Evolutionary conservation across 2,329 filamentous ascomycete genomes (phyloP).

Genomic region (Claviceps humidiphila): DNA sequence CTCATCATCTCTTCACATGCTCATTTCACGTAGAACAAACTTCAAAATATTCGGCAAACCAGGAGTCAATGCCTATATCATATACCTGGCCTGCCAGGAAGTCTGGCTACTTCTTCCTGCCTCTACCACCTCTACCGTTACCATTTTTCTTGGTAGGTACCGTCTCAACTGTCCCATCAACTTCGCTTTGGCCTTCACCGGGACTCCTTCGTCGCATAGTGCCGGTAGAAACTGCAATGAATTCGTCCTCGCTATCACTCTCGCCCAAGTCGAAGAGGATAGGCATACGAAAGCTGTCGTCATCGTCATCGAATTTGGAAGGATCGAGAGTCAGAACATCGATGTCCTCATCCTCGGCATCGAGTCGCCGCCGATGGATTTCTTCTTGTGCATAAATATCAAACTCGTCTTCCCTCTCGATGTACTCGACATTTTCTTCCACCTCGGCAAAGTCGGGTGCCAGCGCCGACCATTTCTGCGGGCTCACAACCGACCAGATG

Average conservation of each 20-base stretch:
- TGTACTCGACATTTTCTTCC: conserved; percentile 95
- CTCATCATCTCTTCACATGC: background rate
- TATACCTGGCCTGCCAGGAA: background rate
- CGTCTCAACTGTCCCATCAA: conserved; percentile 36
- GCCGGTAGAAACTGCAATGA: conserved; percentile 53
- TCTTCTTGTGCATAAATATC: conserved; percentile 95
- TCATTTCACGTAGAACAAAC: background rate
- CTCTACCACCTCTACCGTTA: conserved; percentile 23
- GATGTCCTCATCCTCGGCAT: conserved; percentile 85
- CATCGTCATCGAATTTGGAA: conserved; percentile 45
- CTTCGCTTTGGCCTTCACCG: conserved; percentile 54
- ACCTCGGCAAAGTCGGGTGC: conserved; percentile 96
- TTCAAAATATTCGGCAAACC: background rate
- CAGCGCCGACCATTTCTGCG: conserved; percentile 92
- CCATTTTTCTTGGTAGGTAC: conserved; percentile 25
- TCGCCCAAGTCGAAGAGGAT: conserved; percentile 86
- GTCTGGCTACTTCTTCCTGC: conserved; percentile 24
- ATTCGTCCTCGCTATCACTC: conserved; percentile 91
- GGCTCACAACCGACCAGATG: conserved; percentile 89
- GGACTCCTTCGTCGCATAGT: conserved; percentile 81
- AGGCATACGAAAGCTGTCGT: conserved; percentile 72
- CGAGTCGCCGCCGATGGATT: conserved; percentile 77
- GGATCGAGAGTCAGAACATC: conserved; percentile 73
- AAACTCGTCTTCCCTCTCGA: conserved; percentile 93
- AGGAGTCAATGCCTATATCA: background rate